Evolutionary conservation across 2,329 filamentous ascomycete genomes (phyloP).

Genomic region (Cordyceps cicadae): DNA sequence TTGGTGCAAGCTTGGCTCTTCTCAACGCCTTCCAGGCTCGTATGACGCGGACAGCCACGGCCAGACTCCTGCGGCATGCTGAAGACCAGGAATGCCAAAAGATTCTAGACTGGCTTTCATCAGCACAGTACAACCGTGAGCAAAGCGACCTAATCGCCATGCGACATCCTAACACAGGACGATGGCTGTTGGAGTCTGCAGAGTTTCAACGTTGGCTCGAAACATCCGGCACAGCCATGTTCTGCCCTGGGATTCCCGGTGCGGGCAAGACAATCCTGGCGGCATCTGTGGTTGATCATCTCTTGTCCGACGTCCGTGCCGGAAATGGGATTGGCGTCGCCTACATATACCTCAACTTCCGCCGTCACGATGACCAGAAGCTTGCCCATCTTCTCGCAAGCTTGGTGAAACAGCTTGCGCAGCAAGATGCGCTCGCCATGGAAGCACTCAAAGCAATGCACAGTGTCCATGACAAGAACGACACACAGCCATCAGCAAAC

Average conservation of each 20-base stretch:
- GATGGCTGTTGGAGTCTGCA: background rate
- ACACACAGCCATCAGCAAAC: background rate
- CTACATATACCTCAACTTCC: conserved; percentile 21
- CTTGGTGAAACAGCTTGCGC: conserved; percentile 30
- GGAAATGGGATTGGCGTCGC: background rate
- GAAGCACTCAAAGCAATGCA: background rate
- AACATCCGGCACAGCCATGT: background rate
- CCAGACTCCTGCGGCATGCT: background rate
- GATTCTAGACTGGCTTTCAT: background rate
- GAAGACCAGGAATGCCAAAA: background rate
- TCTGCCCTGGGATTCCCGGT: background rate
- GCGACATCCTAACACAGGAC: background rate
- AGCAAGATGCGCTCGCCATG: conserved; percentile 20
- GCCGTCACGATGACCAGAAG: conserved; percentile 30
- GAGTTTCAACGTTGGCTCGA: background rate
- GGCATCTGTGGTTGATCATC: background rate
- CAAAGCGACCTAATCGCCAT: background rate
- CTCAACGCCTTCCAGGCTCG: background rate
- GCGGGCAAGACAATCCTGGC: background rate
- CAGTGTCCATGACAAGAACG: background rate
- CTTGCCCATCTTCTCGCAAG: conserved; percentile 22
- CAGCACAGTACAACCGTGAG: background rate
- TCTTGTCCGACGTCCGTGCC: background rate
- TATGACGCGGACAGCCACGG: background rate
- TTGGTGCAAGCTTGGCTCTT: background rate